Conservation (phyloP, 768 basidiomycete species). For the Trichaptum fuscoviolaceum region DNA sequence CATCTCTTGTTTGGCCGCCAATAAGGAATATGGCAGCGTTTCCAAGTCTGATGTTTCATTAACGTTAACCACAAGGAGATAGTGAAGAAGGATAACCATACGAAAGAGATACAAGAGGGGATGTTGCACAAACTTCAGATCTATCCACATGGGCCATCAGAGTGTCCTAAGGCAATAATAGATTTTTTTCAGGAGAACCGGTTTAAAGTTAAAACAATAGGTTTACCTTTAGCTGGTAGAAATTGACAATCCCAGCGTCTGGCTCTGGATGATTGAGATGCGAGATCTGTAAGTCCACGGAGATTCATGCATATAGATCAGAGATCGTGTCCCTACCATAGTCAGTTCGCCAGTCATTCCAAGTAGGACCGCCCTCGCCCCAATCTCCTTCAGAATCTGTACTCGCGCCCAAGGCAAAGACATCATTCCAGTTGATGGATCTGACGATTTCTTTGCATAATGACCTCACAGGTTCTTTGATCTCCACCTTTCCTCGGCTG, state of each 20-base stretch:
- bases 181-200: not conserved
- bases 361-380: slow-evolving; percentile 53
- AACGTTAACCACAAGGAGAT: slow-evolving; percentile 2
- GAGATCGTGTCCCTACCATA: slow-evolving; percentile 55
- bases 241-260: slow-evolving; percentile 96
- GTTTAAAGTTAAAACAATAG: not conserved
- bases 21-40: slow-evolving; percentile 88
- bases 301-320: not conserved
- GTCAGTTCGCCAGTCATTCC: slow-evolving; percentile 68
- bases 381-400: slow-evolving; percentile 27
- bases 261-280: slow-evolving; percentile 50
- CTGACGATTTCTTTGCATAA: slow-evolving; percentile 62
- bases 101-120: slow-evolving; percentile 94
- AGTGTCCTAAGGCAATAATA: slow-evolving; percentile 51
- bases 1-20: slow-evolving; percentile 75
- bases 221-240: slow-evolving; percentile 72
- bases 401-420: slow-evolving; percentile 35
- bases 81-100: slow-evolving; percentile 33
- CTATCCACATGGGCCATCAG: slow-evolving; percentile 98
- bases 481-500: slow-evolving; percentile 54
- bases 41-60: slow-evolving; percentile 55
- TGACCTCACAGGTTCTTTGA: slow-evolving; percentile 49
- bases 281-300: slow-evolving; percentile 4
- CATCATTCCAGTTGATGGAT: slow-evolving; percentile 61
- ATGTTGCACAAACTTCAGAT: slow-evolving; percentile 88